Evolutionary conservation across 768 basidiomycete species (phyloP).

Genomic region (Collybia mongolica): DNA sequence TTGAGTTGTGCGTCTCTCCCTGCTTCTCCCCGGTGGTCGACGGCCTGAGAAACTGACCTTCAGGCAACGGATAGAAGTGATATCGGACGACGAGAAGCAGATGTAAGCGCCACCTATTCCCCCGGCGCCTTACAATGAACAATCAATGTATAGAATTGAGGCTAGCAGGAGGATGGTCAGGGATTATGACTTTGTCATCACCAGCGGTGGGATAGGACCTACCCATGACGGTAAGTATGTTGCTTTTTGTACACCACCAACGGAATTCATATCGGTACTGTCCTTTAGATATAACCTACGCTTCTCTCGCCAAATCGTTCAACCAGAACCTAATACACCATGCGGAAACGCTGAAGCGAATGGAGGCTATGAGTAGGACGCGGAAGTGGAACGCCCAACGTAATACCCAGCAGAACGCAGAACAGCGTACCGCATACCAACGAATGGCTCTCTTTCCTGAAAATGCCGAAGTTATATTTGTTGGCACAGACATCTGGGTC

Average conservation of each 20-base stretch:
- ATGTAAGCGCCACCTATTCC: constrained; percentile 53
- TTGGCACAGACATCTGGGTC: constrained; percentile 83
- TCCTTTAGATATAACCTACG: constrained; percentile 80
- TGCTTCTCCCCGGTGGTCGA: neutral
- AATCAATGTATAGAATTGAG: constrained; percentile 55
- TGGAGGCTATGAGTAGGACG: constrained; percentile 59
- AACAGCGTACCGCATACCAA: constrained; percentile 73
- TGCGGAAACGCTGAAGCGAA: constrained; percentile 72
- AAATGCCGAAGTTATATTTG: constrained; percentile 75
- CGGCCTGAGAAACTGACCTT: constrained; percentile 20
- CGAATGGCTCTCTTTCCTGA: constrained; percentile 92
- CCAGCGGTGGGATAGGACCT: constrained; percentile 88
- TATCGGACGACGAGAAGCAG: constrained; percentile 87
- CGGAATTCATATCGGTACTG: neutral
- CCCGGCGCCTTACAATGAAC: neutral
- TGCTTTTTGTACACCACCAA: neutral
- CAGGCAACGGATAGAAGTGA: constrained; percentile 88
- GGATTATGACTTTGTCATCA: constrained; percentile 88
- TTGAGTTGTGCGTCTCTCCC: constrained; percentile 58
- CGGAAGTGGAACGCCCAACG: constrained; percentile 55
- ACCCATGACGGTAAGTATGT: constrained; percentile 75
- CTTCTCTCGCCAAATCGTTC: constrained; percentile 86
- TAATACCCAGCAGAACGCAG: constrained; percentile 60
- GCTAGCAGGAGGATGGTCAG: constrained; percentile 80
- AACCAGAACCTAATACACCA: constrained; percentile 67